Evolutionary conservation across 1,284 basidiomycete species (phyloP), one percentile per base, ranked within the genome.

Genomic region (Pyrrhoderma lamaoense): DNA sequence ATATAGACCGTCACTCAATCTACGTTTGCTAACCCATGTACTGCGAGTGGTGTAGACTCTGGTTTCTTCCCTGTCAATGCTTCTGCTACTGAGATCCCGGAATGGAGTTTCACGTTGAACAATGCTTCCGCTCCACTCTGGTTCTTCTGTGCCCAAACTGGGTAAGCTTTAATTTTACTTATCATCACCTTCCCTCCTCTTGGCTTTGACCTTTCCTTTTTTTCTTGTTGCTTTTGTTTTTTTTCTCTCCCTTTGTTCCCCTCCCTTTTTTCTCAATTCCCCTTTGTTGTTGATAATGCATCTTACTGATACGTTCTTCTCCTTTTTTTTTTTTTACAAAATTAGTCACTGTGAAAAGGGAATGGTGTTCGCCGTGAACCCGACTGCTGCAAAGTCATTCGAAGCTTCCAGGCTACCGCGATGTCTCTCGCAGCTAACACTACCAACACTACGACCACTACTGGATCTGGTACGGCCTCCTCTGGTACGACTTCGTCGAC

Each of bases 1-100:
- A n/a, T n/a, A n/a, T 45, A 76, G 72, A 75, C 75, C 42, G 71
- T 77, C 55, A 80, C 78, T 11, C 79, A 82, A 64, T 80, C 79
- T 14, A 73, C 75, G 11, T 84, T 82, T 61, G 65, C 66, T 18
- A 58, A 63, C 8, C 80, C 80, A 19, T 74, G 67, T 62, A 52
- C 57, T 25, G 54, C 62, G 39, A 53, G 51, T 11, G 79, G 79
- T 23, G 64, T 68, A 53, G 67, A 71, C 61, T 60, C 80, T 65
- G 66, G 72, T 60, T 60, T 66, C 66, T 63, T 65, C 56, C 58
- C 62, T 45, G 68, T 71, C 23, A 19, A 59, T 3, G 54, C 67
- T 22, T 51, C 51, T 36, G 57, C 66, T 8, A 63, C 66, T 8
- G 13, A 38, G 8, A 60, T 67, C 57, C 66, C 67, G 35, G 59